phyloP scores from a whole-genome alignment of 2,329 filamentous ascomycete species.

The Hymenoscyphus fructigenus region DNA sequence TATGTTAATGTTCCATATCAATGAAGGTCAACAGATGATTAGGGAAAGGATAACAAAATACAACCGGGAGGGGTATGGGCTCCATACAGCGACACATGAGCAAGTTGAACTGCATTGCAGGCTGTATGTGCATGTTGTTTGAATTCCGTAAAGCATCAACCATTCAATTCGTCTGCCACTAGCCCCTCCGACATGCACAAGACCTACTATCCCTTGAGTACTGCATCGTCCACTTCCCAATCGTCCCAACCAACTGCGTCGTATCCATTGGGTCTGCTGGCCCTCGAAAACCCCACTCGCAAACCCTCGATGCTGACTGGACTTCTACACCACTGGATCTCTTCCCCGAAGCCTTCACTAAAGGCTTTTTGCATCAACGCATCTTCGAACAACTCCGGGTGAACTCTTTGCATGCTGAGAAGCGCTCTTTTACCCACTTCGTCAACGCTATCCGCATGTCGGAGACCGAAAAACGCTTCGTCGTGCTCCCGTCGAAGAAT shows the following conservation, averaged over 20 bases:
- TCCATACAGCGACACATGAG: constrained; percentile 8
- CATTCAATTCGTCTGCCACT: constrained; percentile 8
- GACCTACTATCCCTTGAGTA: constrained; percentile 27
- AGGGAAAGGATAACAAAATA: not conserved
- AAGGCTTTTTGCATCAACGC: constrained; percentile 31
- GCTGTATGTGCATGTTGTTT: constrained; percentile 16
- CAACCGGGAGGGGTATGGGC: constrained; percentile 6
- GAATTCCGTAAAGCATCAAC: constrained; percentile 11
- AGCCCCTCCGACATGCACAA: constrained; percentile 8
- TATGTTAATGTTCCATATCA: not conserved
- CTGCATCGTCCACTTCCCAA: constrained; percentile 29
- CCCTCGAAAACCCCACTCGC: constrained; percentile 32
- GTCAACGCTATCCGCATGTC: constrained; percentile 36
- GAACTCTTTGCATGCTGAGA: constrained; percentile 31
- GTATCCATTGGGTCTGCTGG: constrained; percentile 49
- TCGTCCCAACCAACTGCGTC: constrained; percentile 46
- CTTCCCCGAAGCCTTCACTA: constrained; percentile 29
- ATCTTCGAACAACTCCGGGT: constrained; percentile 36
- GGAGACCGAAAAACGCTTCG: constrained; percentile 30
- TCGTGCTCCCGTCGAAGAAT: constrained; percentile 24
- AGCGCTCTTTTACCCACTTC: constrained; percentile 33
- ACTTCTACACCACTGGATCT: constrained; percentile 36
- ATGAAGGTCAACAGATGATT: constrained; percentile 1
- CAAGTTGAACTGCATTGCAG: constrained; percentile 9
- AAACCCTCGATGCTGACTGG: constrained; percentile 33